Evolutionary conservation across 2,329 filamentous ascomycete genomes (phyloP).

Genomic region (Monilinia aucupariae): DNA sequence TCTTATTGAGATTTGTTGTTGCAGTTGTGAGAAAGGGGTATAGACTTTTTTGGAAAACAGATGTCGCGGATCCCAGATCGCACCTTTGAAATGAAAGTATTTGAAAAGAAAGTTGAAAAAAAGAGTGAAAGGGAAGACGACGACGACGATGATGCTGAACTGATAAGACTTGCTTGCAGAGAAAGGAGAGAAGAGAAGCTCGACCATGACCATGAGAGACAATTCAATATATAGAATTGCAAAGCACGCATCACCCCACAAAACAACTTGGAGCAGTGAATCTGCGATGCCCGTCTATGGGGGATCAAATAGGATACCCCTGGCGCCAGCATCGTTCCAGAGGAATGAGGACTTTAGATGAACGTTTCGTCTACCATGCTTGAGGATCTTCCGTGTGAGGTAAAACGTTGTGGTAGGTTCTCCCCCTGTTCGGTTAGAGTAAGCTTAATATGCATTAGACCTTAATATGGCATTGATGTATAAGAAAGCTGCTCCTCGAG

Average conservation of each 20-base stretch:
- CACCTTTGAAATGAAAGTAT: slow-evolving; percentile 9
- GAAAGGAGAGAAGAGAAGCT: not conserved
- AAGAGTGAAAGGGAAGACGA: not conserved
- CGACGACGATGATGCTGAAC: too few species aligned
- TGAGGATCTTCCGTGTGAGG: not conserved
- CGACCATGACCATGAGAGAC: not conserved
- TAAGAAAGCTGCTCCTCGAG: too few species aligned
- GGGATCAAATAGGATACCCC: not conserved
- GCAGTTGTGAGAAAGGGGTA: slow-evolving; percentile 24
- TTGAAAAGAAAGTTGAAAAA: slow-evolving; percentile 3
- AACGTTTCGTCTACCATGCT: not conserved
- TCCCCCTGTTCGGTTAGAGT: not conserved
- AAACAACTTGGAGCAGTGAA: slow-evolving; percentile 7
- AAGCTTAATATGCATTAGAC: too few species aligned
- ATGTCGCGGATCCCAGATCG: slow-evolving; percentile 20
- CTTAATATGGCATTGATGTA: too few species aligned
- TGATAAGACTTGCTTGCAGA: slow-evolving; percentile 13
- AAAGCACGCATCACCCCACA: not conserved
- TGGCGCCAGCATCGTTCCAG: not conserved
- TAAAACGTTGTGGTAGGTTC: not conserved
- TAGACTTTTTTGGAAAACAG: slow-evolving; percentile 21
- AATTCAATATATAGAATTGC: slow-evolving; percentile 8
- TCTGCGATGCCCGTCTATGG: not conserved
- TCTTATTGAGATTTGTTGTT: not conserved
- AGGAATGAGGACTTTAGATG: slow-evolving; percentile 1